Conservation (phyloP, 495 filamentous ascomycete species). For the Penicillium cosmopolitanum region DNA sequence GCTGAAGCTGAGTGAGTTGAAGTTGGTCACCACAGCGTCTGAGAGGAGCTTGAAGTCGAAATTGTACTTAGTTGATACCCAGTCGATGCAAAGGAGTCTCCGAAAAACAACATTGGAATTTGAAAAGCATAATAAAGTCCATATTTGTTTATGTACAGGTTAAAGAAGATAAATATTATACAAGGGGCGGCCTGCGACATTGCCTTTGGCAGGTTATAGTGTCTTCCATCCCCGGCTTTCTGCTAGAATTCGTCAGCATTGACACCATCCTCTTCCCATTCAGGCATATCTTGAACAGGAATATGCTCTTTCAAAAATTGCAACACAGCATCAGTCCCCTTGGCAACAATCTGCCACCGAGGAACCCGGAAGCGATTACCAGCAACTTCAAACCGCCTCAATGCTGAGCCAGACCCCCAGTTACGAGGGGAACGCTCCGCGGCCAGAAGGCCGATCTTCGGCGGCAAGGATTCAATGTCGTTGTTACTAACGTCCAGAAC, state of each 20-base stretch:
- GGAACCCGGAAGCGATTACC: constrained; percentile 87
- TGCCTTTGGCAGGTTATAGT: not conserved
- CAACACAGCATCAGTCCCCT: constrained; percentile 85
- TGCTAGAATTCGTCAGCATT: constrained; percentile 18
- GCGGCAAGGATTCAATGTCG: constrained; percentile 74
- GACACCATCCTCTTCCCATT: constrained; percentile 39
- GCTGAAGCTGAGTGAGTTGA: constrained; percentile 11
- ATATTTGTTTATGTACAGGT: constrained; percentile 23
- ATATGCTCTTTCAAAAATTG: constrained; percentile 82
- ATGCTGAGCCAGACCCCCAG: constrained; percentile 39
- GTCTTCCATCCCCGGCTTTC: not conserved
- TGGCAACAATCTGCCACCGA: constrained; percentile 81
- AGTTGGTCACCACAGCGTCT: too few relatives aligned
- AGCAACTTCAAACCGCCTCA: constrained; percentile 65
- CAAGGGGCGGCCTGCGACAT: constrained; percentile 6
- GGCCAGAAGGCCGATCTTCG: constrained; percentile 73
- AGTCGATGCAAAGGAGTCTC: not conserved
- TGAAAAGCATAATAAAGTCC: constrained; percentile 2
- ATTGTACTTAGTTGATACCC: not conserved
- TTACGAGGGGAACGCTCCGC: constrained; percentile 48
- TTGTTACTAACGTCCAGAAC: constrained; percentile 82
- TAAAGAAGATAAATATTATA: constrained; percentile 19
- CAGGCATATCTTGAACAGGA: constrained; percentile 60
- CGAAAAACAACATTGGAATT: not conserved
- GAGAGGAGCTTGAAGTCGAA: too few relatives aligned